Base-by-base conservation (phyloP, 768 basidiomycete species). In the Tylopilus subfusipes region DNA sequence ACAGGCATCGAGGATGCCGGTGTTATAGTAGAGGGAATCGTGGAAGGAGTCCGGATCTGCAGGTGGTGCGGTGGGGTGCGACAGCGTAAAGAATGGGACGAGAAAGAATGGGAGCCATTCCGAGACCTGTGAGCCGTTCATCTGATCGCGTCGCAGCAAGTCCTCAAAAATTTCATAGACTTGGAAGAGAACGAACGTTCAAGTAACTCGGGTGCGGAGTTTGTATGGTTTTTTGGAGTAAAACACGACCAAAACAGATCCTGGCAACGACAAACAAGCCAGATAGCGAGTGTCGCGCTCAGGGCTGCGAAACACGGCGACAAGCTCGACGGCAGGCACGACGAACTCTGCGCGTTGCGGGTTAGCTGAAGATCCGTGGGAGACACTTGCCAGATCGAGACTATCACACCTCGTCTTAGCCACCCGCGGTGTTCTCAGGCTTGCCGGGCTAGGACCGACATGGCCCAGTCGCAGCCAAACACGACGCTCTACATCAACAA, bases 401-500 rank as follows among this genome's bases (percentile, higher is more conserved):
- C 12, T n/a, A 47, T n/a, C 13, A 48, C 39, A 8, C 24, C 24
- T 30, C 10, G 29, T 42, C 3, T 38, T n/a, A 14, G n/a, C n/a
- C 38, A 38, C 38, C 8, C 38, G n/a, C 27, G 5, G 27, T 29
- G 9, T 29, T 29, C 27, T 29, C 5, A n/a, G n/a, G n/a, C 7
- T 16, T 5, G 5, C 30, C 30, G 11, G 30, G 10, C 30, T 30
- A 30, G 30, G 56, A 51, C 60, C 48, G 50, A 78, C 58, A 77
- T 78, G 63, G 59, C 70, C 38, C 76, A 76, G 43, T 79, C 81
- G 47, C 86, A 88, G 68, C 95, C 95, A 21, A 92, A 88, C 68
- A 79, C 84, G 40, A 92, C 95, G 53, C 82, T 98, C 63, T 97
- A 95, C 74, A 73, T 98, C 72, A 90, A 92, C 66, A 94, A 95